Percentiles rank a stretch among this genome's conserved stretches.
These are phyloP conservation scores for Clonostachys solani DNA, from an alignment of 2,329 filamentous ascomycete genomes.

Conservation along the genomic window DNA sequence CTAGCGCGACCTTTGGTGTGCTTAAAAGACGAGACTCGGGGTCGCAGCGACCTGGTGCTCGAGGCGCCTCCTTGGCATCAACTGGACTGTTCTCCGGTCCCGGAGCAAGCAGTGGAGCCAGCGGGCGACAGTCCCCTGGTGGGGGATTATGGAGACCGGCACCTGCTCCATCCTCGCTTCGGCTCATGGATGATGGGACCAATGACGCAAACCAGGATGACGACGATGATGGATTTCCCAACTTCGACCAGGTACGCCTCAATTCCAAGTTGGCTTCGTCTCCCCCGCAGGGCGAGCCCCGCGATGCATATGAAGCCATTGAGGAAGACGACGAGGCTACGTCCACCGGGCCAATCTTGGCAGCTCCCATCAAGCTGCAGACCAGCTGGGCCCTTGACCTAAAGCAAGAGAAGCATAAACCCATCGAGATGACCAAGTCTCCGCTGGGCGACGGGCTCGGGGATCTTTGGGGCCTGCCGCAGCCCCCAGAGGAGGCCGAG, in stretches of 20 bases:
- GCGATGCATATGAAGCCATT: not conserved
- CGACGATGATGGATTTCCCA: conserved; percentile 44
- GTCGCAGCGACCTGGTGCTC: conserved; percentile 10
- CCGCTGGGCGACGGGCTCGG: conserved; percentile 28
- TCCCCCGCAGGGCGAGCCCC: not conserved
- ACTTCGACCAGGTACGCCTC: conserved; percentile 41
- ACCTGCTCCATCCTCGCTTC: conserved; percentile 30
- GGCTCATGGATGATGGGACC: conserved; percentile 38
- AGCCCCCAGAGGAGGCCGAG: conserved; percentile 39
- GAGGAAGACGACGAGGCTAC: not conserved
- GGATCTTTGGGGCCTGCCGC: conserved; percentile 40
- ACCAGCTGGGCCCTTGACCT: conserved; percentile 17
- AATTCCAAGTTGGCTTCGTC: not conserved
- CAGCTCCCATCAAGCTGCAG: conserved; percentile 27
- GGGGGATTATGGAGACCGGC: conserved; percentile 23
- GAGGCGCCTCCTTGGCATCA: conserved; percentile 2
- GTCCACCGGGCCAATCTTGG: conserved; percentile 16
- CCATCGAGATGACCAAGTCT: conserved; percentile 4
- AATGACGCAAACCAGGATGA: conserved; percentile 27
- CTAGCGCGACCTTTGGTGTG: conserved; percentile 26
- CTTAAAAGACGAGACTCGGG: conserved; percentile 20
- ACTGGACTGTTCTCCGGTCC: conserved; percentile 1
- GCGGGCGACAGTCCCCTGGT: not conserved
- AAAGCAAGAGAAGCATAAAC: conserved; percentile 4
- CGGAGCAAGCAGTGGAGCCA: conserved; percentile 1